Evolutionary conservation across 768 basidiomycete species (phyloP), one percentile per base, ranked within the genome.

Genomic region (Lactarius deliciosus): DNA sequence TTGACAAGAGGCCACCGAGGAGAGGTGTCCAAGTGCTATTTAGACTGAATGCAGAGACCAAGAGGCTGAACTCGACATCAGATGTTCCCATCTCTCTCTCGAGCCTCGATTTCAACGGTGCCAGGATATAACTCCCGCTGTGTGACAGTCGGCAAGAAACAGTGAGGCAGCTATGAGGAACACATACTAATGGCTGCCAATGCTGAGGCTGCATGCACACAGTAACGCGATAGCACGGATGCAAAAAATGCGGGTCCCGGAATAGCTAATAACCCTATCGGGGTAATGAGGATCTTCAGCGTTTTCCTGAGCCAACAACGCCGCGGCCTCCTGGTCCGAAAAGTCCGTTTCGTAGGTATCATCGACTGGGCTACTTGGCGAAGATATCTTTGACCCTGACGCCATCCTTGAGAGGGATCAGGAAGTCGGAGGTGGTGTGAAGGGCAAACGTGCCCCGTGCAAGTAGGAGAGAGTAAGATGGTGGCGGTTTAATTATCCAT

Each of bases 21-120:
- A 94, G 81, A 0, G 92, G 92, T 9, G 92, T 94, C 83, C 86
- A 85, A 3, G 86, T 86, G 47, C 82, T 86, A 74, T 92, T 92
- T 41, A 94, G 76, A 65, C 86, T 89, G 72, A 86, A 87, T 0
- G 90, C 88, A 11, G 91, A 87, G 56, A 95, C 84, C 43, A 94
- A 78, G 47, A 92, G 80, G 54, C 88, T 86, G 76, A 90, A 92
- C 72, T 93, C 87, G 0, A 88, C 85, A 73, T 92, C 89, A 28
- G 88, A 84, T 1, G 89, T 89, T 56, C 88, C 87, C 57, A 92
- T 80, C 72, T 93, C 90, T 53, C 85, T 81, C 5, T 83, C 79
- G 8, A 91, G 77, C 22, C 85, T 80, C 53, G 85, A 88, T 76
- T 94, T 93, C 64, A 94, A 78, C 11, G 92, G 92, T 0, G 89